Evolutionary conservation across 495 filamentous ascomycete species (phyloP), one percentile per base, ranked within the genome.

Genomic region (Trichoderma parareesei): DNA sequence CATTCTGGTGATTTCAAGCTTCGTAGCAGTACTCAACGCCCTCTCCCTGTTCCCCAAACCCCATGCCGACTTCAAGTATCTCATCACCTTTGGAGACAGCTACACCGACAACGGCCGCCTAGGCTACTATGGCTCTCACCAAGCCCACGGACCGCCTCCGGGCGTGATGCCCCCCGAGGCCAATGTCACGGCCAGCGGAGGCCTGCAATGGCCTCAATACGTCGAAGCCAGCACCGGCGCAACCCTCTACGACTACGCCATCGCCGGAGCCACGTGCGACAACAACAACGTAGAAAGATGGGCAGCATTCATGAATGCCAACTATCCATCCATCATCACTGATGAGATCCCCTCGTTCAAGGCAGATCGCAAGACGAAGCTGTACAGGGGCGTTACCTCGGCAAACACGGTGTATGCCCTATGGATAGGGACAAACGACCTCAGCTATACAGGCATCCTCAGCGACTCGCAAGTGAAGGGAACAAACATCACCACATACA

Each of bases 341-440:
- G 90, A 91, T 70, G 86, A 91, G 72, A 70, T 91, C 14, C 84
- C 87, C 0, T 86, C 87, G 2, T 91, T 86, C 73, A 64, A 83
- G n/a, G 83, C 84, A 14, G 89, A 92, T 63, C 38, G 38, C 37
- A 43, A 61, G 38, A 75, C 76, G 38, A 69, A 74, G 13, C 67
- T 80, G 16, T 88, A 85, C 72, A 74, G 82, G 38, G 72, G 77
- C 61, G 78, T 82, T 60, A 77, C 75, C 0, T 65, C 78, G 18
- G 69, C 79, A n/a, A 84, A 85, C 65, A 88, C 87, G 3, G 85
- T 90, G 5, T 91, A 89, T 67, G 76, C 85, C 1, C 81, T 91
- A 43, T 93, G 87, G 88, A 90, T 91, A 68, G 89, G 90, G 0
- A 90, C 88, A 62, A 92, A 91, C 69, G 89, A 93, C 69, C 76